Evolutionary conservation across 345 rosid species (phyloP), one percentile per base, ranked within the genome.

Genomic region (Lumnitzera racemosa): DNA sequence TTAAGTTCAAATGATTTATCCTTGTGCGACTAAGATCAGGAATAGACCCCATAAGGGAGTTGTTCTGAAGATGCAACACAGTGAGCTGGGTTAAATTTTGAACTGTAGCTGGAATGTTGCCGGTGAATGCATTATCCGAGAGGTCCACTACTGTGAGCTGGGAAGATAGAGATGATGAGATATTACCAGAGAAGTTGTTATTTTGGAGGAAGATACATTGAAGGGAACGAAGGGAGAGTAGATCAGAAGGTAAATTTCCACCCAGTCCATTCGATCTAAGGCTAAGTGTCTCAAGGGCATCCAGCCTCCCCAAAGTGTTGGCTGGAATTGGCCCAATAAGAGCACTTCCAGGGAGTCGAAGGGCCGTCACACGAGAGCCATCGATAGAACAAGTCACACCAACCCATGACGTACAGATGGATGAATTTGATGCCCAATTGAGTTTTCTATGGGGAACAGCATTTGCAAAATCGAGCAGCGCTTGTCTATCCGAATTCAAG

Each of bases 301-400:
- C 91, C 59, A 94, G 75, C 77, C 80, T 84, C 57, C 80, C 87
- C 29, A 94, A 78, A 46, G 99, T 88, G 67, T 76, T 83, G 57
- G 75, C 64, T 5, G 99, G 99, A 67, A 94, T 79, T 25, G 82
- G 80, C 72, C 99, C 99, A 49, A 64, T 67, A 24, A 90, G 78
- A 49, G 97, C 95, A 49, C 76, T 70, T n/a, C 81, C 99, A 11
- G 95, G 99, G 62, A 94, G 83, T 60, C 80, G 96, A 27, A 94
- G 69, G 13, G 83, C 81, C 57, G 68, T n/a, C 51, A 94, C 97
- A 43, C 78, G 87, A 49, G 79, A 74, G 11, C 66, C 72, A 68
- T 81, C 64, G 63, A 56, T 55, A 61, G 67, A 63, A 71, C 99
- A 94, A 43, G 79, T 80, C 77, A 94, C 66, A 53, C 99, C 99